Base-by-base conservation (phyloP, 148 eudicot species). In the Chenopodium berlandieri region DNA sequence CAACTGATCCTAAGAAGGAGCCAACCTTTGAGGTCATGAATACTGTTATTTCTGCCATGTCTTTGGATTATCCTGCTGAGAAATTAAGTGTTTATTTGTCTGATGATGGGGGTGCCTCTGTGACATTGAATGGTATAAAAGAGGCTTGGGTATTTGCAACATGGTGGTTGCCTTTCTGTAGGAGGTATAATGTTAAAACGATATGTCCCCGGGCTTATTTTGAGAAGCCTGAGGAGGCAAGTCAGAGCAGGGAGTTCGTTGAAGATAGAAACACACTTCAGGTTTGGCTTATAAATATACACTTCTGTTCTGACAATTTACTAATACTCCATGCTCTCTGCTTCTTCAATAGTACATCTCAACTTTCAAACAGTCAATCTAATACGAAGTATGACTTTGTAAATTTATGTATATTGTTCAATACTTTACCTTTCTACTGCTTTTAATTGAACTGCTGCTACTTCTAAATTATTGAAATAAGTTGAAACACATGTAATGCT, bases 21-120 rank as follows among this genome's bases (percentile, higher is more conserved):
- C 88, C 90, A 1, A 48, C 82, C 17, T 76, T 80, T 1, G 78
- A 82, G 37, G 90, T 88, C 3, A 86, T 86, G 83, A 88, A 86
- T 77, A 88, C 90, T 0, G 87, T 88, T 19, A 6, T 88, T 12
- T 86, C 90, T 0, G 88, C 87, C 23, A 84, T 86, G 90, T 76
- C 84, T 0, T 74, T 88, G 48, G 90, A 88, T 34, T 88, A 88
- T 74, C 90, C 88, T 9, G 6, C 76, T 0, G 73, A 80, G 0
- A 88, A 88, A 80, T 40, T 86, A 4, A 71, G n/a, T 66, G 88
- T 88, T 0, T 88, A 88, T 72, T 12, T 88, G 2, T 86, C 88
- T 0, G 90, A 88, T 48, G 90, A 88, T 75, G 85, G 85, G 0
- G 85, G 85, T 8, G 52, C 79, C 54, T 2, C 10, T 11, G 4